These are phyloP conservation scores for Scedosporium apiospermum DNA, from an alignment of 2,329 filamentous ascomycete species.

Conservation along the genomic window DNA sequence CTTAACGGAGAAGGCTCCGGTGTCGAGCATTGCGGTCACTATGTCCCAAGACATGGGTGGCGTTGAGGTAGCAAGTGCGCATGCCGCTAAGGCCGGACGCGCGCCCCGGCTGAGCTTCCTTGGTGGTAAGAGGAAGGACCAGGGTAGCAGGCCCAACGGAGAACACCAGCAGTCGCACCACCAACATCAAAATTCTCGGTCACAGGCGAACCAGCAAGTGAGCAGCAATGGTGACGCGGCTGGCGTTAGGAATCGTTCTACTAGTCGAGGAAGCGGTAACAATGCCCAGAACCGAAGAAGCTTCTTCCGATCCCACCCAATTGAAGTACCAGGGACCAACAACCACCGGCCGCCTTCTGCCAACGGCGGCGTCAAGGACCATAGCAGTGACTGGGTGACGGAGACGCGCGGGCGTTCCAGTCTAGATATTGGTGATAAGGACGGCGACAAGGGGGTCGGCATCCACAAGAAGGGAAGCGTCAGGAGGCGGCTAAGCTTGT, in stretches of 20 bases:
- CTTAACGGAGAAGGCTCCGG: slow-evolving; percentile 25
- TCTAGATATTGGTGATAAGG: slow-evolving; percentile 12
- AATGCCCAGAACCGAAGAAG: slow-evolving; percentile 8
- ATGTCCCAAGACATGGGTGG: slow-evolving; percentile 12
- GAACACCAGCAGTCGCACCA: slow-evolving; percentile 17
- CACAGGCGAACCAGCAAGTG: not conserved
- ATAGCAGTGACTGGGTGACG: slow-evolving; percentile 17
- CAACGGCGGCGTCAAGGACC: slow-evolving; percentile 15
- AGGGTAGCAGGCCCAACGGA: slow-evolving; percentile 20
- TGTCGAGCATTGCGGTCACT: slow-evolving; percentile 22
- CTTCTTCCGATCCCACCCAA: slow-evolving; percentile 8
- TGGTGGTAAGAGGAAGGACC: slow-evolving; percentile 37
- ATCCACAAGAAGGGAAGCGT: slow-evolving; percentile 51
- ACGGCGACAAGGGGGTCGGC: slow-evolving; percentile 22
- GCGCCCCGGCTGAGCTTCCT: slow-evolving; percentile 49
- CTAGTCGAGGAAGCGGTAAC: not conserved
- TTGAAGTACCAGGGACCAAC: not conserved
- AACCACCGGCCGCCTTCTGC: not conserved
- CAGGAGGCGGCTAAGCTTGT: slow-evolving; percentile 67
- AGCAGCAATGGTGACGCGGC: not conserved
- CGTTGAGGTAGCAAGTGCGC: slow-evolving; percentile 37
- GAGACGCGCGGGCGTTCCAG: slow-evolving; percentile 6
- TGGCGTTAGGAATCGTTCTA: not conserved
- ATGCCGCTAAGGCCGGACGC: slow-evolving; percentile 21
- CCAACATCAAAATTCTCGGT: not conserved